These are phyloP conservation scores for Pythium chondricola DNA, from an alignment of 352 stramenopile species.

Conservation along the genomic window DNA sequence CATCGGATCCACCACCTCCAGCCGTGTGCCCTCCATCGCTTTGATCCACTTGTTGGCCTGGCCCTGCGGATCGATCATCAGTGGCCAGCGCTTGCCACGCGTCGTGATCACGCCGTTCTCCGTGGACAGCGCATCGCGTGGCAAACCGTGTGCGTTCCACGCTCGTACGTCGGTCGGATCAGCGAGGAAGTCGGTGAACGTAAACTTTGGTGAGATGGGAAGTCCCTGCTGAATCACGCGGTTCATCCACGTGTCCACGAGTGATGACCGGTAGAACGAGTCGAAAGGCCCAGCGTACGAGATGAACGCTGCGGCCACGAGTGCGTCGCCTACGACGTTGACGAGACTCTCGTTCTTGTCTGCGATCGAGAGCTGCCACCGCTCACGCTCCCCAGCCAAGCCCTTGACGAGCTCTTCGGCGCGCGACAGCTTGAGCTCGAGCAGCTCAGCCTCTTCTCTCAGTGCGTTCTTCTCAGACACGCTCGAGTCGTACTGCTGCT, in stretches of 20 bases:
- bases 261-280: slow-evolving; percentile 81
- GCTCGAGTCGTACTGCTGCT: slow-evolving; percentile 89
- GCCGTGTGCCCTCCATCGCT: slow-evolving; percentile 83
- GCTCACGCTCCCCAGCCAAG: slow-evolving; percentile 90
- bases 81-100: slow-evolving; percentile 90
- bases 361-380: slow-evolving; percentile 90
- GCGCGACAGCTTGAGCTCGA: slow-evolving; percentile 91
- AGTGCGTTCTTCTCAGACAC: slow-evolving; percentile 93
- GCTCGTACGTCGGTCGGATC: slow-evolving; percentile 91
- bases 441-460: slow-evolving; percentile 87
- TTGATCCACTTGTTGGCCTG: slow-evolving; percentile 97
- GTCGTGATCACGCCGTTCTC: slow-evolving; percentile 97
- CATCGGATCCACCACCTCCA: slow-evolving; percentile 93
- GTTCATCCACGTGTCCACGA: slow-evolving; percentile 88
- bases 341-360: slow-evolving; percentile 85
- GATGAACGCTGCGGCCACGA: slow-evolving; percentile 92
- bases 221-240: slow-evolving; percentile 79
- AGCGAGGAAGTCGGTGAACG: slow-evolving; percentile 90
- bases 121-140: slow-evolving; percentile 89
- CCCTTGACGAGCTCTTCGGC: slow-evolving; percentile 93
- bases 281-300: slow-evolving; percentile 95
- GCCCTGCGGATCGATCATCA: slow-evolving; percentile 96
- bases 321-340: slow-evolving; percentile 89
- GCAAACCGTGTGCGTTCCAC: slow-evolving; percentile 94
- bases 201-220: slow-evolving; percentile 84